A percentile compares a stretch with the other conserved stretches of the same genome.
These are phyloP conservation scores for Mimosa pudica DNA, from an alignment of 306 rosid genomes.

Conservation along the genomic window DNA sequence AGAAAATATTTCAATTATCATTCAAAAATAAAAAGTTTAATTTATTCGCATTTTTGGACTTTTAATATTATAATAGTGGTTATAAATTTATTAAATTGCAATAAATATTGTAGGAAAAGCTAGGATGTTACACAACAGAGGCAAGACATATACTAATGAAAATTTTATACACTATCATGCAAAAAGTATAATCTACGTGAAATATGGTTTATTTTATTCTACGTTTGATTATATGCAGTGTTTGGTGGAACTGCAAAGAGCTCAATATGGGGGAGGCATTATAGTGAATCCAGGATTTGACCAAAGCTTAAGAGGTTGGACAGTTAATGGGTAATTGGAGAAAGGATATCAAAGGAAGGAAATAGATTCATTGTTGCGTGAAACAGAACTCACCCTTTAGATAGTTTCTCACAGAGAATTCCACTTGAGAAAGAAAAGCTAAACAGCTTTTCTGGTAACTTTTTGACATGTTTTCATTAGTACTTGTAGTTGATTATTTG, in stretches of 20 bases:
- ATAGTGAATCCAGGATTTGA: constrained; percentile 77
- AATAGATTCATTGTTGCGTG: constrained; percentile 58
- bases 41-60: too few species aligned
- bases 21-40: too few species aligned
- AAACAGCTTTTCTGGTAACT: constrained; percentile 64
- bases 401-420: constrained; percentile 65
- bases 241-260: constrained; percentile 50
- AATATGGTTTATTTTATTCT: not conserved
- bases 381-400: constrained; percentile 48
- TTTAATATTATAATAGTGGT: too few species aligned
- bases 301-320: constrained; percentile 62
- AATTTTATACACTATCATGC: not conserved
- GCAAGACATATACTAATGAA: constrained; percentile 42
- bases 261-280: constrained; percentile 78
- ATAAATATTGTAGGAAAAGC: too few species aligned
- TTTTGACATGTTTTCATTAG: not conserved
- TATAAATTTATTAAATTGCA: too few species aligned
- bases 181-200: not conserved
- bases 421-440: constrained; percentile 53
- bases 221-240: constrained; percentile 55
- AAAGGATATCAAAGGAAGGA: constrained; percentile 53
- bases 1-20: too few species aligned
- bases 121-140: too few species aligned
- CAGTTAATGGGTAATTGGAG: constrained; percentile 51
- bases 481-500: too few species aligned